These are phyloP conservation scores for Arthromyces matolae DNA, from an alignment of 768 basidiomycete genomes.

Conservation along the genomic window DNA sequence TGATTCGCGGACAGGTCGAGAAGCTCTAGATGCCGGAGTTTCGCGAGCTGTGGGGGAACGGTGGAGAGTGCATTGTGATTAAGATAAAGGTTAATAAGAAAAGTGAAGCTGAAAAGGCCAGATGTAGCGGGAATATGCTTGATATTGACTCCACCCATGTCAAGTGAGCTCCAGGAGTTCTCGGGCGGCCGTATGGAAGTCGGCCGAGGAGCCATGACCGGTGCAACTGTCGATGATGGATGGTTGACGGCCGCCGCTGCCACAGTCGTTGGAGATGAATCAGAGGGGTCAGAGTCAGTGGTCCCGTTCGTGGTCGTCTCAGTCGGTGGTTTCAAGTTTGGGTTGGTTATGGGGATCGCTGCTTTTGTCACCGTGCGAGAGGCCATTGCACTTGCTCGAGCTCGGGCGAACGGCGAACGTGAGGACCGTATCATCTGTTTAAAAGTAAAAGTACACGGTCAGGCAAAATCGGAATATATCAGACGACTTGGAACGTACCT, in stretches of 20 bases:
- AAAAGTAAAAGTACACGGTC: constrained; percentile 17
- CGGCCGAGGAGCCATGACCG: constrained; percentile 64
- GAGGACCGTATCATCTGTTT: constrained; percentile 77
- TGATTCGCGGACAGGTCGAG: constrained; percentile 92
- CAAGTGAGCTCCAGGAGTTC: constrained; percentile 85
- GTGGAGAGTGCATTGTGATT: constrained; percentile 86
- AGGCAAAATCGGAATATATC: constrained; percentile 9
- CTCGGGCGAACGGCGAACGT: constrained; percentile 89
- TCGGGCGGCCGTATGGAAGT: constrained; percentile 62
- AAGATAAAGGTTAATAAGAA: constrained; percentile 91
- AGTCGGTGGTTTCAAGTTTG: constrained; percentile 58
- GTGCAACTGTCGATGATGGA: constrained; percentile 74
- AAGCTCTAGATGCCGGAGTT: constrained; percentile 79
- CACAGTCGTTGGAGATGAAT: constrained; percentile 23
- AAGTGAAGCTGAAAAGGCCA: constrained; percentile 81
- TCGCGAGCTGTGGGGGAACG: constrained; percentile 80
- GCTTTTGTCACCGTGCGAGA: constrained; percentile 83
- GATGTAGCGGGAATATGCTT: constrained; percentile 82
- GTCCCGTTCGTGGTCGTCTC: constrained; percentile 35
- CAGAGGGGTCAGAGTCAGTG: constrained; percentile 28
- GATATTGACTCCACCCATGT: constrained; percentile 94
- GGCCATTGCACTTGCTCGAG: constrained; percentile 92
- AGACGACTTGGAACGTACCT: constrained; percentile 52
- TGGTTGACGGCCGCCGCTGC: constrained; percentile 44
- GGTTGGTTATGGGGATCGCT: constrained; percentile 89